Percentiles rank a stretch among this genome's conserved stretches.
Evolutionary conservation across 202 grass and related monocot genomes (phyloP).

Genomic region (Digitaria exilis): DNA sequence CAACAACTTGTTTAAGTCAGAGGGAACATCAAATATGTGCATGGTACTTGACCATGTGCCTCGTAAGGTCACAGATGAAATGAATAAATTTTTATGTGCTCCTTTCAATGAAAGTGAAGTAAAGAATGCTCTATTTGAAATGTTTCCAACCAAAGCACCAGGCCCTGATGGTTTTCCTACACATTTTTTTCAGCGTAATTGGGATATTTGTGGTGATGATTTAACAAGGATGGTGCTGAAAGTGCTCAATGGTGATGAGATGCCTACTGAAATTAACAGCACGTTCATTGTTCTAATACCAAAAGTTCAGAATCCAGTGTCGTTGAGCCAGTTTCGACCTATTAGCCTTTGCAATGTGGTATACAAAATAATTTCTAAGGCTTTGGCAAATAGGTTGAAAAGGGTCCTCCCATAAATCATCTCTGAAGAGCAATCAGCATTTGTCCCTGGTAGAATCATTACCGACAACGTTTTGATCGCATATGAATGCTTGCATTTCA

Average conservation of each 20-base stretch:
- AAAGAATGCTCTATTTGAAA: background rate
- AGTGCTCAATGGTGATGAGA: background rate
- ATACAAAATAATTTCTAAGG: background rate
- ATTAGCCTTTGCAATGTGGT: background rate
- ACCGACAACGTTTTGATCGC: background rate
- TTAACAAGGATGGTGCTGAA: background rate
- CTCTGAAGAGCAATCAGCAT: background rate
- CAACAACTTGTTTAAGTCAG: background rate
- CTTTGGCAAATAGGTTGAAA: background rate
- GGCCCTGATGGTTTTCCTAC: background rate
- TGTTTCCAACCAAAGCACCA: background rate
- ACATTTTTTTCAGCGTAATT: background rate
- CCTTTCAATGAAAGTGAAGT: background rate
- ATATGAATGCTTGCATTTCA: background rate
- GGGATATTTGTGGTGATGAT: background rate
- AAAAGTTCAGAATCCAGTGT: background rate
- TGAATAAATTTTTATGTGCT: background rate
- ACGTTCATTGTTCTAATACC: too few relatives aligned
- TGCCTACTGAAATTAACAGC: too few relatives aligned
- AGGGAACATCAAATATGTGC: background rate
- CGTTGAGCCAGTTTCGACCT: too few relatives aligned
- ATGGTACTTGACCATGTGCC: too few relatives aligned
- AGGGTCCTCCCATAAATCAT: background rate
- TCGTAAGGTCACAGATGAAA: background rate
- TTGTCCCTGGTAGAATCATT: background rate